Conservation (phyloP, 2,329 filamentous ascomycete genomes). For the Arthroderma sp. region DNA sequence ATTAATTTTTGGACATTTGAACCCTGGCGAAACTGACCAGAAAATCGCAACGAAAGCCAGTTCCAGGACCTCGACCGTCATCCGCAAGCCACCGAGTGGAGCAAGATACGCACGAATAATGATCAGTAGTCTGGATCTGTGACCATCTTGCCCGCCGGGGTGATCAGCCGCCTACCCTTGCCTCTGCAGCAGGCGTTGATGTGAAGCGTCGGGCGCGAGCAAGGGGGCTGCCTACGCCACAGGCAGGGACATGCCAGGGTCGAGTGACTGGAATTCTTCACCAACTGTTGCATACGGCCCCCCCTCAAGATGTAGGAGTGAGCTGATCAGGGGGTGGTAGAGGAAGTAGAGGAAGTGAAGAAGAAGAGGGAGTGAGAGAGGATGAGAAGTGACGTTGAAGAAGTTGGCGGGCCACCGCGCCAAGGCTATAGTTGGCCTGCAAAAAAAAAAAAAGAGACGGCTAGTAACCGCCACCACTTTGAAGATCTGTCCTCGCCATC, state of each 20-base stretch:
- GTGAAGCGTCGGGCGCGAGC: background rate
- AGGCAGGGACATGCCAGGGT: background rate
- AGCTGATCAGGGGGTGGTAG: background rate
- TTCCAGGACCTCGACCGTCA: background rate
- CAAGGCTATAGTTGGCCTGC: no score
- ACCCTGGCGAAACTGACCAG: background rate
- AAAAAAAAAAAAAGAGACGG: background rate
- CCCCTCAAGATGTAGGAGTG: background rate
- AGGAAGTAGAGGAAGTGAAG: background rate
- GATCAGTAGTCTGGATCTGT: background rate
- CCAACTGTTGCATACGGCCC: constrained; percentile 1
- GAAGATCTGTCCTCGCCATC: no score
- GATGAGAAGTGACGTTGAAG: background rate
- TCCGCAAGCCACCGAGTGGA: background rate
- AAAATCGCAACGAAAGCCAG: background rate
- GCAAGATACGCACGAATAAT: background rate
- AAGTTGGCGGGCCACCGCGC: background rate
- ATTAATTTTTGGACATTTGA: background rate
- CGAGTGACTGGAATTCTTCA: background rate
- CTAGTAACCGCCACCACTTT: constrained; percentile 3
- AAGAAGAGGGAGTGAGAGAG: background rate
- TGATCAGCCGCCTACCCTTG: constrained; percentile 4
- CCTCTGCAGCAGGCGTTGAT: constrained; percentile 1
- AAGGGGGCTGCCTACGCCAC: background rate
- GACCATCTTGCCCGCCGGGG: background rate